Base-by-base conservation (phyloP, 2,329 filamentous ascomycete species). In the Pseudocercospora vitis region DNA sequence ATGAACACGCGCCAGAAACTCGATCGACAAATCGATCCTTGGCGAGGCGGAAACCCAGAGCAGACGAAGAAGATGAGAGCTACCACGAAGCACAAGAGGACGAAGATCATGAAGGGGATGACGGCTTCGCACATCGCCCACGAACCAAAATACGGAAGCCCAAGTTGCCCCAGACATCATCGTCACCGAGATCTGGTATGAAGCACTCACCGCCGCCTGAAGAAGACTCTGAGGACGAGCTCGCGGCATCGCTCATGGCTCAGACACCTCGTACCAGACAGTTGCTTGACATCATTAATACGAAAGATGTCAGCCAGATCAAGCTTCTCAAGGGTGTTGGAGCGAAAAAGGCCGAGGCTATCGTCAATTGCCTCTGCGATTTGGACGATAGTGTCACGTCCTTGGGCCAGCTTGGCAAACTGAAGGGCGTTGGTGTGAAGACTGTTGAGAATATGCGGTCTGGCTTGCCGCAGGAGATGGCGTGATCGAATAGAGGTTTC, bases 281-380 rank as follows among this genome's bases (percentile, higher is more conserved):
- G 55, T 73, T 91, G 2, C 77, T 91, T 2, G 76, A 81, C 42
- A 86, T 90, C 63, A 81, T 91, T 71, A 91, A 91, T 74, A 88
- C 85, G 16, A 80, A 85, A 45, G 84, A 91, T 56, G 71, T 86
- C 14, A 74, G 74, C 11, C 76, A 81, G 65, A 90, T 91, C 70
- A 81, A 80, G 63, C 73, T 81, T 2, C 76, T 91, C 1, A 83
- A 83, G 32, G 87, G 87, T 1, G 84, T 91, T 8, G 88, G 87
- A 0, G 77, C 82, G 1, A 90, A 89, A 74, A 87, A 85, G 68
- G 87, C 87, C 2, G 75, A 78, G 53, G 73, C 71, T 8, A 79
- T 79, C 31, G 76, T 79, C 1, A 74, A 74, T 32, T 74, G 71
- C 56, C 60, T 79, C 9, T 71, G 75, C 26, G 76, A 78, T 58